phyloP scores from a whole-genome alignment of 164 flowering plant species.

The Protea cynaroides region DNA sequence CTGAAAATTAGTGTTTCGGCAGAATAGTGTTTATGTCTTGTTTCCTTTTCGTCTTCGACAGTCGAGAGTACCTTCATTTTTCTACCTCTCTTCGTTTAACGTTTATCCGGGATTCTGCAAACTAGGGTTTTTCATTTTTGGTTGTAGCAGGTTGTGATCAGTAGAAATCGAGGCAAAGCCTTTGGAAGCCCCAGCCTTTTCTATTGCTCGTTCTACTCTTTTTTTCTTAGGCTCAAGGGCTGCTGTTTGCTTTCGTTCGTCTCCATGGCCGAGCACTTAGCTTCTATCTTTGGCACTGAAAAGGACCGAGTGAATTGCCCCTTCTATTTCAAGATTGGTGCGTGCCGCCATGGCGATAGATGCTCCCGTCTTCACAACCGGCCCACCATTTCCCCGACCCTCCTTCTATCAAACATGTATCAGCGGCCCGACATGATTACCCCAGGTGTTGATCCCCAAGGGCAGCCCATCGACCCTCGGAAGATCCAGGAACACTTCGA shows the following conservation, averaged over 20 bases:
- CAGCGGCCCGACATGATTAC: constrained; percentile 1
- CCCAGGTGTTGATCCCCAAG: not conserved
- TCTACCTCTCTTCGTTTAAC: not conserved
- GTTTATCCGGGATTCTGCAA: not conserved
- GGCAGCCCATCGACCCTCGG: not conserved
- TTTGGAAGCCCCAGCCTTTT: no score
- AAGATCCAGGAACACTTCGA: constrained; percentile 27
- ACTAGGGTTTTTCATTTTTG: not conserved
- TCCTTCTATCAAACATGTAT: not conserved
- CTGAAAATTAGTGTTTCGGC: no score
- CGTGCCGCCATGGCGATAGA: not conserved
- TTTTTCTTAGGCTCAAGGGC: no score
- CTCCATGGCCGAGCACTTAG: not conserved
- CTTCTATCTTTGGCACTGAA: not conserved
- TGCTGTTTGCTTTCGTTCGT: not conserved
- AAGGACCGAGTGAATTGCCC: constrained; percentile 1
- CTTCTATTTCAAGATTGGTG: not conserved
- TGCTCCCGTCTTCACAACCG: not conserved
- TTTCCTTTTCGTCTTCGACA: no score
- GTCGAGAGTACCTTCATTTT: not conserved
- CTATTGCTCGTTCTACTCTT: no score
- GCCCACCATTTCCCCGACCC: not conserved
- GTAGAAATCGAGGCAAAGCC: no score
- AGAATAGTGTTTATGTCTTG: no score
- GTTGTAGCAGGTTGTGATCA: no score